A percentile compares a stretch with the other conserved stretches of the same genome.
These are phyloP conservation scores for Ceratobasidium sp. DNA, from an alignment of 1,284 basidiomycete genomes.

Conservation along the genomic window DNA sequence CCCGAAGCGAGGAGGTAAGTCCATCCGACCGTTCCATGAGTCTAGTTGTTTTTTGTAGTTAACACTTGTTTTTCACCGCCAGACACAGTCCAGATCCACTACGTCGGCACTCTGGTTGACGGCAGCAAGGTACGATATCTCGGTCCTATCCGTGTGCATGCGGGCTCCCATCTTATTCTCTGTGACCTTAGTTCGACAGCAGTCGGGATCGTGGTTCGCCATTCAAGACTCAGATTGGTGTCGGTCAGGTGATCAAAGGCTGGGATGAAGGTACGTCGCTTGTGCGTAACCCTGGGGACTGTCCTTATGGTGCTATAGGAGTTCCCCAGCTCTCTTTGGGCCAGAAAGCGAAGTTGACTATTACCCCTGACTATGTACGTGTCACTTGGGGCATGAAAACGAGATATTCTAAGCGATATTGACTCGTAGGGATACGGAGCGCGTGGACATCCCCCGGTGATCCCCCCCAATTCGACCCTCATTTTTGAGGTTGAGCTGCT, in stretches of 20 bases:
- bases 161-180: background rate
- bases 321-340: constrained; percentile 82
- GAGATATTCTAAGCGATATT: background rate
- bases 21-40: constrained; percentile 39
- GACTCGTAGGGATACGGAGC: constrained; percentile 49
- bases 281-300: background rate
- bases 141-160: background rate
- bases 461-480: constrained; percentile 52
- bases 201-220: constrained; percentile 63
- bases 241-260: constrained; percentile 86
- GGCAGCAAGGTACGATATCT: constrained; percentile 59
- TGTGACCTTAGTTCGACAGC: constrained; percentile 48
- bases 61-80: constrained; percentile 47
- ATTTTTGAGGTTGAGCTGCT: constrained; percentile 52
- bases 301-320: constrained; percentile 60
- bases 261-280: constrained; percentile 86
- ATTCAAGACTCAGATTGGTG: constrained; percentile 82
- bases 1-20: constrained; percentile 66
- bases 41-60: constrained; percentile 52
- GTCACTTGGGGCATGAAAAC: constrained; percentile 12
- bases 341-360: constrained; percentile 77
- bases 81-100: constrained; percentile 76
- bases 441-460: constrained; percentile 48
- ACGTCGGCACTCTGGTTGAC: constrained; percentile 73
- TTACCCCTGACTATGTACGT: constrained; percentile 76